Evolutionary conservation across 495 filamentous ascomycete species (phyloP).

Genomic region (Chaetomidium leptoderma): DNA sequence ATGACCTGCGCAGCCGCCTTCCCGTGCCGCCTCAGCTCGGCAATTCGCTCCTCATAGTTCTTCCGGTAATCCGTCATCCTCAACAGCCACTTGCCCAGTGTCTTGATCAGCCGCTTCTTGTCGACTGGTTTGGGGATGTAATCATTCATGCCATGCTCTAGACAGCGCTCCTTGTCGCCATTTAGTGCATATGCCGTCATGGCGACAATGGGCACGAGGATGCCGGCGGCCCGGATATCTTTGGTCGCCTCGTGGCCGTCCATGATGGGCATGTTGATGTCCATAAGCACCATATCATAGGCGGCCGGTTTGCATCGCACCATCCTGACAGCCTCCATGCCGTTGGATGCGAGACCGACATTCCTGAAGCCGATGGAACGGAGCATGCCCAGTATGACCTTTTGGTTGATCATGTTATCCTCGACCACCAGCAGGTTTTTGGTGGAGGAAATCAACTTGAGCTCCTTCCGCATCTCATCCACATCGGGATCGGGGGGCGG

Average conservation of each 20-base stretch:
- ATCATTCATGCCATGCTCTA: constrained; percentile 59
- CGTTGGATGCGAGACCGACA: constrained; percentile 53
- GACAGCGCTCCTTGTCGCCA: constrained; percentile 54
- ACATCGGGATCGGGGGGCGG: constrained; percentile 20
- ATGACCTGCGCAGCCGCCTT: not conserved
- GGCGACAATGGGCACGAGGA: constrained; percentile 56
- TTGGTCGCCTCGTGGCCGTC: constrained; percentile 42
- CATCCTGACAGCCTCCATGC: constrained; percentile 52
- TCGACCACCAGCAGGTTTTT: constrained; percentile 55
- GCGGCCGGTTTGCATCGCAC: constrained; percentile 46
- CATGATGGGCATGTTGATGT: constrained; percentile 50
- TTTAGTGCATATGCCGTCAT: constrained; percentile 62
- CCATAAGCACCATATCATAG: constrained; percentile 55
- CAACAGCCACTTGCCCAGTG: too few species aligned
- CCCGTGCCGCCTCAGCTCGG: not conserved
- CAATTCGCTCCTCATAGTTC: not conserved
- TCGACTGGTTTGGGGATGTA: constrained; percentile 60
- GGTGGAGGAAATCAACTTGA: constrained; percentile 19
- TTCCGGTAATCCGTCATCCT: constrained; percentile 15
- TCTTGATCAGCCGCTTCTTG: constrained; percentile 26
- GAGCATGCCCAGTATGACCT: constrained; percentile 57
- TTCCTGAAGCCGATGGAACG: constrained; percentile 51
- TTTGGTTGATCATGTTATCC: constrained; percentile 62
- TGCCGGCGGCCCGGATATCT: constrained; percentile 35
- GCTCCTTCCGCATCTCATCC: constrained; percentile 17